phyloP scores from a whole-genome alignment of 139 green algal species.

The Monoraphidium neglectum region DNA sequence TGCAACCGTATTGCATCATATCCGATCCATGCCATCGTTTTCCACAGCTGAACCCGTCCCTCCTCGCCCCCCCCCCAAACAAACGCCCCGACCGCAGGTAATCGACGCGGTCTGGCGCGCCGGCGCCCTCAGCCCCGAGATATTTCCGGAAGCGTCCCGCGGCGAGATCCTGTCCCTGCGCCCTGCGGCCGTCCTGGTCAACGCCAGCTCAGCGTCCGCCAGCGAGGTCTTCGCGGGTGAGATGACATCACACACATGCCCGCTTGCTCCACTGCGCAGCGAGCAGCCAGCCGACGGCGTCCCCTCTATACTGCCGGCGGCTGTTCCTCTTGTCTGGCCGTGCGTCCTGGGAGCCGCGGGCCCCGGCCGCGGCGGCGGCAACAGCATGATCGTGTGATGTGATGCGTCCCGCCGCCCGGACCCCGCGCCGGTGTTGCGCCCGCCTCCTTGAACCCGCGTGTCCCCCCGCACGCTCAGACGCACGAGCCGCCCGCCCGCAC shows the following conservation, averaged over 20 bases:
- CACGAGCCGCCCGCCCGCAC: background rate
- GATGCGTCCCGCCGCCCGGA: background rate
- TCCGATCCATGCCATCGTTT: no score
- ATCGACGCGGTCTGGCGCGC: conserved; percentile 32
- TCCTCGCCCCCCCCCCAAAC: background rate
- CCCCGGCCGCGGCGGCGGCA: no score
- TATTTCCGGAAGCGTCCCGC: conserved; percentile 29
- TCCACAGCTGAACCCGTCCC: background rate
- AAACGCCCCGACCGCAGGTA: background rate
- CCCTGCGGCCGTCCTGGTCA: conserved; percentile 56
- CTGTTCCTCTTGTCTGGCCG: no score
- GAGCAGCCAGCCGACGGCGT: no score
- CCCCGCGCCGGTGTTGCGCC: background rate
- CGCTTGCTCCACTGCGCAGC: no score
- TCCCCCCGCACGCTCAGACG: no score
- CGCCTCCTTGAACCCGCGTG: no score
- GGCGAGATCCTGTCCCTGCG: conserved; percentile 32
- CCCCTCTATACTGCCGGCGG: no score
- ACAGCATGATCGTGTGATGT: no score
- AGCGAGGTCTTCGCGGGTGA: conserved; percentile 53
- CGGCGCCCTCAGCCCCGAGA: conserved; percentile 26
- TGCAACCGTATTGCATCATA: no score
- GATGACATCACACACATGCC: no score
- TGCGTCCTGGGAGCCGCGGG: no score
- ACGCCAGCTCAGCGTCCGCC: conserved; percentile 53